Evolutionary conservation across 106 monocot species (phyloP).

Genomic region (Triglochin maritima): DNA sequence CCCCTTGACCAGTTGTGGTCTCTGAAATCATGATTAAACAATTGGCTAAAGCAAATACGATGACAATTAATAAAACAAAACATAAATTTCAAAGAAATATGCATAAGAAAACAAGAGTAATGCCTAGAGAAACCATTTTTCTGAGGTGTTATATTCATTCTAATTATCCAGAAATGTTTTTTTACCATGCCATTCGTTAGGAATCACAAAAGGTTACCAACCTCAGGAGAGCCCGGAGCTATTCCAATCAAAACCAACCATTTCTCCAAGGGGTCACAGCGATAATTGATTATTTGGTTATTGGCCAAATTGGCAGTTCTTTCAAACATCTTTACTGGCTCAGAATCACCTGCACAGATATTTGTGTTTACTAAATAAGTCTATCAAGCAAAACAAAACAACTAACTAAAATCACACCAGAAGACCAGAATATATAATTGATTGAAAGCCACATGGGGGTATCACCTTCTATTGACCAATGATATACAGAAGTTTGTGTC

Average conservation of each 20-base stretch:
- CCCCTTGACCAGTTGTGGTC: conserved; percentile 96
- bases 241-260: conserved; percentile 98
- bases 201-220: conserved; percentile 8
- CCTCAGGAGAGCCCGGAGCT: conserved; percentile 92
- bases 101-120: neutral
- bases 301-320: conserved; percentile 83
- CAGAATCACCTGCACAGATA: conserved; percentile 56
- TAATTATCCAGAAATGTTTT: too few species aligned
- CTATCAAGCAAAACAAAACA: neutral
- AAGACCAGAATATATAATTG: too few species aligned
- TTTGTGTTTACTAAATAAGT: neutral
- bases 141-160: too few species aligned
- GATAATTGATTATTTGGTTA: conserved; percentile 96
- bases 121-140: too few species aligned
- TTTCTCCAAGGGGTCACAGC: conserved; percentile 92
- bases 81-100: neutral
- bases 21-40: conserved; percentile 27
- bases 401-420: neutral
- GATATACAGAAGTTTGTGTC: conserved; percentile 89
- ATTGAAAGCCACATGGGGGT: neutral
- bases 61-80: neutral
- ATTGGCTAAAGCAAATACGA: neutral
- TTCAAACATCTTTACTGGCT: conserved; percentile 90
- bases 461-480: conserved; percentile 92
- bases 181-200: neutral